Percentiles rank a stretch among this genome's conserved stretches.
These are phyloP conservation scores for Mucor irregularis DNA, from an alignment of 371 early-diverging fungal species.

Conservation along the genomic window DNA sequence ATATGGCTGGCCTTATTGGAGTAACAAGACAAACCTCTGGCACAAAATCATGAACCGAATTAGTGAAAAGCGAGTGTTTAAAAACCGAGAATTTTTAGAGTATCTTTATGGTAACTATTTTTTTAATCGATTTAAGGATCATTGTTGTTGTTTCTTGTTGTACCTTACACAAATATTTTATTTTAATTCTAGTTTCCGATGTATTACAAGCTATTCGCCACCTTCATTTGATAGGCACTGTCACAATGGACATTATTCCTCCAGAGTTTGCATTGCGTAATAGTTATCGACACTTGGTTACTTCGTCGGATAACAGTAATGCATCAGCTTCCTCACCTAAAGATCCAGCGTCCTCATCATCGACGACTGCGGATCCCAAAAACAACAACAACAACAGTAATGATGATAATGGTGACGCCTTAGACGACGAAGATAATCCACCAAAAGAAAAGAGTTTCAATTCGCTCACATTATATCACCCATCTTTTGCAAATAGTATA, in stretches of 20 bases:
- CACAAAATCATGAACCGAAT: conserved; percentile 40
- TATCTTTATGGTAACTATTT: conserved; percentile 40
- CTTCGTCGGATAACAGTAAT: conserved; percentile 5
- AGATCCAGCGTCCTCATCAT: conserved; percentile 2
- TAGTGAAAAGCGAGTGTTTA: conserved; percentile 41
- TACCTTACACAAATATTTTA: background rate
- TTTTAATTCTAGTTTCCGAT: conserved; percentile 31
- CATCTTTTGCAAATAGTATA: conserved; percentile 43
- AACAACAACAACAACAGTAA: too few species aligned
- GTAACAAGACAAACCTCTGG: conserved; percentile 43
- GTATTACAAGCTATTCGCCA: conserved; percentile 40
- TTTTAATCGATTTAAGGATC: background rate
- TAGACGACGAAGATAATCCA: conserved; percentile 14
- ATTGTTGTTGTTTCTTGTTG: too few species aligned
- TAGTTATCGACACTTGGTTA: conserved; percentile 36
- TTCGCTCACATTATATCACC: conserved; percentile 39
- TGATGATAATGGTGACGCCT: conserved; percentile 5
- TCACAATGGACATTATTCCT: conserved; percentile 49
- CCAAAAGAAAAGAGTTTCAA: background rate
- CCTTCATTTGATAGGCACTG: conserved; percentile 39
- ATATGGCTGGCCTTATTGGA: conserved; percentile 57
- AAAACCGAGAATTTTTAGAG: conserved; percentile 47
- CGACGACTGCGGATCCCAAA: too few species aligned
- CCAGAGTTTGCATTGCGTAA: conserved; percentile 47
- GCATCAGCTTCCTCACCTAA: conserved; percentile 15